Percentiles rank a stretch among this genome's conserved stretches.
Evolutionary conservation across 1,139 yeast genomes (phyloP).

Genomic region (Debaryomyces sp.): DNA sequence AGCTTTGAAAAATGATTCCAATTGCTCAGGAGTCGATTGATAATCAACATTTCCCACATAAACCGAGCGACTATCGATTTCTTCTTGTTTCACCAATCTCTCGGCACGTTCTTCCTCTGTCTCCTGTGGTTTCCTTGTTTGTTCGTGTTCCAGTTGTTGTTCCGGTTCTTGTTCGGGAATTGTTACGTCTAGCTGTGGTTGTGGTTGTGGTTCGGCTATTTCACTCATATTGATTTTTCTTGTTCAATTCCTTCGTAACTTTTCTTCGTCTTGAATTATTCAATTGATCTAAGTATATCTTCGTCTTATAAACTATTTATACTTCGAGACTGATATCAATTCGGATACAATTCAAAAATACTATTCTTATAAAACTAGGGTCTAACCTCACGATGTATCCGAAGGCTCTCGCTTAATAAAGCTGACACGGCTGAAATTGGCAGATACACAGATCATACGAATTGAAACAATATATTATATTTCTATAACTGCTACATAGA

Average conservation of each 20-base stretch:
- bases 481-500: background rate
- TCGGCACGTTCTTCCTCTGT: constrained; percentile 33
- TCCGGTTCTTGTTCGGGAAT: background rate
- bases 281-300: constrained; percentile 1
- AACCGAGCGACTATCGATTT: constrained; percentile 40
- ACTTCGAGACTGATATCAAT: background rate
- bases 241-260: constrained; percentile 1
- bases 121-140: constrained; percentile 14
- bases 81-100: constrained; percentile 34
- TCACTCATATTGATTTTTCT: constrained; percentile 9
- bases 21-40: constrained; percentile 44
- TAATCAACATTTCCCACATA: constrained; percentile 50
- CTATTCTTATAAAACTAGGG: background rate
- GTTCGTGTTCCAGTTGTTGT: constrained; percentile 2
- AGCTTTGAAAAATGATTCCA: constrained; percentile 38
- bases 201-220: constrained; percentile 9
- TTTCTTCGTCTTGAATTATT: background rate
- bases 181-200: background rate
- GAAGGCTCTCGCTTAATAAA: background rate
- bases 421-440: constrained; percentile 1
- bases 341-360: background rate
- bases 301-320: background rate
- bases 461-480: background rate
- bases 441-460: background rate
- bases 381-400: background rate